Conservation (phyloP, 2,329 filamentous ascomycete genomes). For the Paradendryphiella salina region DNA sequence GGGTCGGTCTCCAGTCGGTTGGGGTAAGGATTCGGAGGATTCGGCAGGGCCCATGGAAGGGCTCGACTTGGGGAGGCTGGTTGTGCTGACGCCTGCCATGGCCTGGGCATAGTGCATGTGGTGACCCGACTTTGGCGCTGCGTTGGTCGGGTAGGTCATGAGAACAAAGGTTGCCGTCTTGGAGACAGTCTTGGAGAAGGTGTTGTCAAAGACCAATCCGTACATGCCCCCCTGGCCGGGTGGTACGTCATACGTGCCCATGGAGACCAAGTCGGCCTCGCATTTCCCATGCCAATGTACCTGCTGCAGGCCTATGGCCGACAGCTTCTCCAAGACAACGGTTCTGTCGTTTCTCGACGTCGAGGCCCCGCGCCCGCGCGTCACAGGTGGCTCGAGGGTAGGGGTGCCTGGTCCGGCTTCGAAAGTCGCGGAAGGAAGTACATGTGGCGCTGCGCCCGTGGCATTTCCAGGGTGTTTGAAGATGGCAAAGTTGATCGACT, state of each 20-base stretch:
- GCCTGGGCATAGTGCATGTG: slow-evolving; percentile 64
- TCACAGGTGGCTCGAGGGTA: slow-evolving; percentile 57
- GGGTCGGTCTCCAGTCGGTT: slow-evolving; percentile 47
- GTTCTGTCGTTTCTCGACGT: slow-evolving; percentile 70
- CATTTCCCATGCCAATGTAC: slow-evolving; percentile 88
- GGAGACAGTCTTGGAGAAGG: slow-evolving; percentile 87
- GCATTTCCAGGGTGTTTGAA: slow-evolving; percentile 91
- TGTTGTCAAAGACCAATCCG: slow-evolving; percentile 96
- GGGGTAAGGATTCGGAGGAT: slow-evolving; percentile 56
- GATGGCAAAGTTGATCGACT: slow-evolving; percentile 96
- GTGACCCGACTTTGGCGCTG: slow-evolving; percentile 73
- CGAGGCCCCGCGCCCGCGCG: slow-evolving; percentile 55
- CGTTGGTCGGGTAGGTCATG: slow-evolving; percentile 85
- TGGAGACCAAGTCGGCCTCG: slow-evolving; percentile 92
- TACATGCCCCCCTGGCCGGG: slow-evolving; percentile 84
- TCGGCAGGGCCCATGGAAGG: slow-evolving; percentile 51
- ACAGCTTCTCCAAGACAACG: slow-evolving; percentile 68
- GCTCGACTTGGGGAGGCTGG: slow-evolving; percentile 46
- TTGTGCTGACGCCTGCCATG: slow-evolving; percentile 54
- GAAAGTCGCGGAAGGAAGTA: slow-evolving; percentile 42
- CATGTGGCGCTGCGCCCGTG: slow-evolving; percentile 50
- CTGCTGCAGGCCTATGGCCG: slow-evolving; percentile 63
- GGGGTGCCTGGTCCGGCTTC: slow-evolving; percentile 43
- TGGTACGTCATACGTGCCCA: slow-evolving; percentile 82
- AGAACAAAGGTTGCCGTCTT: slow-evolving; percentile 96